Conservation (phyloP, 306 rosid species). For the Medicago ruthenica region DNA sequence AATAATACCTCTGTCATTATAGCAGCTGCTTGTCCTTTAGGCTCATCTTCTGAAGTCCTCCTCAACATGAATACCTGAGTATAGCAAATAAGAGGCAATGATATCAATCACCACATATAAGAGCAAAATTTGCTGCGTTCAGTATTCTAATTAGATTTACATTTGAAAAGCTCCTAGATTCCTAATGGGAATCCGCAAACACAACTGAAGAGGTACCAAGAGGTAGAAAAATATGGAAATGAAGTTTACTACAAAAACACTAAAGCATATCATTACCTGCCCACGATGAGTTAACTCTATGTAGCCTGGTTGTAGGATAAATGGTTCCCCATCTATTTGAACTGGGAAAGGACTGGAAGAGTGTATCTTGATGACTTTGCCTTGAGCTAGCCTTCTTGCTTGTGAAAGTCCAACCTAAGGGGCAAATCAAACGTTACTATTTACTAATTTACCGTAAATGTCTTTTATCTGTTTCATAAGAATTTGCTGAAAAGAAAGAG, state of each 20-base stretch:
- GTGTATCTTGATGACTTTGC: constrained; percentile 68
- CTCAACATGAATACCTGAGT: constrained; percentile 69
- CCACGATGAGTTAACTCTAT: constrained; percentile 71
- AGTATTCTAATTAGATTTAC: constrained; percentile 11
- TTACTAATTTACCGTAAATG: too few species aligned
- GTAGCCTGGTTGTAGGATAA: constrained; percentile 62
- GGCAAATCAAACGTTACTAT: constrained; percentile 31
- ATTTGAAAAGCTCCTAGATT: not conserved
- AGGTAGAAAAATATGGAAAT: constrained; percentile 1
- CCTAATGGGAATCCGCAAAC: constrained; percentile 10
- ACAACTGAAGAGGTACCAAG: not conserved
- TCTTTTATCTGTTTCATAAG: too few species aligned
- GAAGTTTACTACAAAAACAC: constrained; percentile 23
- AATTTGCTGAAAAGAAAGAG: too few species aligned
- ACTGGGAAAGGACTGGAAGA: constrained; percentile 80
- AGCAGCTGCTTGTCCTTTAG: constrained; percentile 75
- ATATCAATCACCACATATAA: constrained; percentile 15
- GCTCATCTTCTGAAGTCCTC: constrained; percentile 76
- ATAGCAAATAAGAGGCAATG: constrained; percentile 23
- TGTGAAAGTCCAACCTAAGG: constrained; percentile 81
- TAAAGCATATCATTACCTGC: constrained; percentile 46
- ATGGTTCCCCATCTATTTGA: constrained; percentile 87
- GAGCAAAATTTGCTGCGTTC: constrained; percentile 34
- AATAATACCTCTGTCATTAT: constrained; percentile 74
- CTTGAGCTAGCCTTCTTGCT: constrained; percentile 85